These are phyloP conservation scores for Clitoria ternatea DNA, from an alignment of 306 rosid genomes.

Conservation along the genomic window DNA sequence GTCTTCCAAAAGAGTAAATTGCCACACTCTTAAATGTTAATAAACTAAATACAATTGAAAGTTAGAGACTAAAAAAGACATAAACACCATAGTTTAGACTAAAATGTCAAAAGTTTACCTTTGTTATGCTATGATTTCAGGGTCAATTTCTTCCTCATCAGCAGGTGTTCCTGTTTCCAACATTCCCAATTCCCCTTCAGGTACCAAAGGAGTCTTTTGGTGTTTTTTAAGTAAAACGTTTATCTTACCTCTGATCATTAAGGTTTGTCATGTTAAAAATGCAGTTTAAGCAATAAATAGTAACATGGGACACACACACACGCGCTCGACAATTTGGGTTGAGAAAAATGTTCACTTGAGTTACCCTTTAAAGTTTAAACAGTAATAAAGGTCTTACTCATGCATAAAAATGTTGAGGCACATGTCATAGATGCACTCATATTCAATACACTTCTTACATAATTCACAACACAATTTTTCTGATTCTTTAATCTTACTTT, in stretches of 20 bases:
- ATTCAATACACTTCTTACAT: neutral
- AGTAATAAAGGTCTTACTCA: neutral
- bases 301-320: neutral
- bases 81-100: too few relatives aligned
- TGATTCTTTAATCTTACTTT: too few relatives aligned
- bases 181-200: conserved; percentile 41
- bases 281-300: neutral
- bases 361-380: neutral
- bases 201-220: conserved; percentile 12
- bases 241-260: neutral
- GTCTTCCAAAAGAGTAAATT: too few relatives aligned
- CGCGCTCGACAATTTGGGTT: neutral
- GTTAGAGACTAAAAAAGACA: too few relatives aligned
- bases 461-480: too few relatives aligned
- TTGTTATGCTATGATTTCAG: conserved; percentile 18
- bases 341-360: neutral
- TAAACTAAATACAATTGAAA: too few relatives aligned
- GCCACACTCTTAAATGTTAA: too few relatives aligned
- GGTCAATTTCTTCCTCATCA: conserved; percentile 30
- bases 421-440: neutral
- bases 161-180: conserved; percentile 12
- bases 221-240: neutral
- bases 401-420: neutral
- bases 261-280: neutral
- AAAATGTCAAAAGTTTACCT: neutral